These are phyloP conservation scores for Cyclotella kingstonii DNA, from an alignment of 108 stramenopile species.

Conservation along the genomic window DNA sequence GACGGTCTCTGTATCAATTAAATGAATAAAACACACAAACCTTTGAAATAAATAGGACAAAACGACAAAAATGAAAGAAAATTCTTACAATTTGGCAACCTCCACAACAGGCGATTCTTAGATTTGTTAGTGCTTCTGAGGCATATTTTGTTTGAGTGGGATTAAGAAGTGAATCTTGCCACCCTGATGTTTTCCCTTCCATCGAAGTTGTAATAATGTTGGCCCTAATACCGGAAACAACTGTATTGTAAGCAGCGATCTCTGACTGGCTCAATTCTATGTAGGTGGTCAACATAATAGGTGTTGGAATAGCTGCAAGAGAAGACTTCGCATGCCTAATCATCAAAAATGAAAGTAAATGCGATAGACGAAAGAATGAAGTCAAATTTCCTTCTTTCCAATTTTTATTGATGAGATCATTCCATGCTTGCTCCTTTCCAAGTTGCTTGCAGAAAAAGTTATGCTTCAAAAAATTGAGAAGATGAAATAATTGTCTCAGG, in stretches of 20 bases:
- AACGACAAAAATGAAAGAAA: neutral
- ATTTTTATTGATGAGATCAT: slow-evolving; percentile 39
- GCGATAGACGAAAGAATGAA: slow-evolving; percentile 61
- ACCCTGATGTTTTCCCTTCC: slow-evolving; percentile 75
- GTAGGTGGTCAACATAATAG: slow-evolving; percentile 32
- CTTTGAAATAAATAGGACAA: neutral
- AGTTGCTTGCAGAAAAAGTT: slow-evolving; percentile 55
- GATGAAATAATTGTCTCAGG: slow-evolving; percentile 50
- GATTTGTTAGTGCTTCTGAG: slow-evolving; percentile 56
- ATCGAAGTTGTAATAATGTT: slow-evolving; percentile 73
- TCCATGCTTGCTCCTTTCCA: slow-evolving; percentile 62
- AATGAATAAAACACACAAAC: neutral
- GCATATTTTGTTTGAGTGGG: slow-evolving; percentile 63
- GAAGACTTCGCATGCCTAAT: slow-evolving; percentile 79
- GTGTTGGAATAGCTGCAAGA: slow-evolving; percentile 62
- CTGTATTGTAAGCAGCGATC: slow-evolving; percentile 67
- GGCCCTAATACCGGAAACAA: slow-evolving; percentile 65
- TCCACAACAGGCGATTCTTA: slow-evolving; percentile 78
- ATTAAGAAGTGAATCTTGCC: slow-evolving; percentile 82
- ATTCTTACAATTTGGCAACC: slow-evolving; percentile 48
- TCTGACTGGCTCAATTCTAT: slow-evolving; percentile 62
- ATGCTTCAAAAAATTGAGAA: slow-evolving; percentile 70
- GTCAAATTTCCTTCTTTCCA: slow-evolving; percentile 59
- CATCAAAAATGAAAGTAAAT: slow-evolving; percentile 69
- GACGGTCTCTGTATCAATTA: slow-evolving; percentile 28